Conservation (phyloP, 495 filamentous ascomycete genomes). For the Beverwykella pulmonaria region DNA sequence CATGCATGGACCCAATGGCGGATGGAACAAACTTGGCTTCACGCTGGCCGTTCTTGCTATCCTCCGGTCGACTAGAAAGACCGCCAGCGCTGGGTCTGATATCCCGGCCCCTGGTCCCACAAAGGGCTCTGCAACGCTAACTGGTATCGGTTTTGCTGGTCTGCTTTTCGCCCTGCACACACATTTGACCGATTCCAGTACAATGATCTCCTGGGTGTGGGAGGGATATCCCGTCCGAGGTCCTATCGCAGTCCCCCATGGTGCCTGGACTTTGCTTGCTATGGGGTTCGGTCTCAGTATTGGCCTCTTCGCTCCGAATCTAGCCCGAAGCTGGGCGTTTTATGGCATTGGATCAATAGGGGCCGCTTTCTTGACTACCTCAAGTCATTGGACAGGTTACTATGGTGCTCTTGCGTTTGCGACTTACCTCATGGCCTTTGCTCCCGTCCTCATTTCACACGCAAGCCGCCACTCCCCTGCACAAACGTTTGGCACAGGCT, state of each 20-base stretch:
- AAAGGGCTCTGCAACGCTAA: constrained; percentile 70
- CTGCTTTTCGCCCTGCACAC: constrained; percentile 92
- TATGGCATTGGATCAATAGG: constrained; percentile 77
- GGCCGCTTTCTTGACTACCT: constrained; percentile 77
- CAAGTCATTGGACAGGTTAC: constrained; percentile 85
- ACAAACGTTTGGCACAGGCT: constrained; percentile 80
- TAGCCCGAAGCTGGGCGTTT: constrained; percentile 77
- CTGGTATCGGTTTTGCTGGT: constrained; percentile 78
- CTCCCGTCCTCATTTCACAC: constrained; percentile 72
- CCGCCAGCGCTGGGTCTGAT: constrained; percentile 33
- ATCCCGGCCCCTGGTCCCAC: constrained; percentile 39
- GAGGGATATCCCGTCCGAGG: constrained; percentile 92
- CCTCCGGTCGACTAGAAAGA: constrained; percentile 50
- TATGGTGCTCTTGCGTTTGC: constrained; percentile 78
- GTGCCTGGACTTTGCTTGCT: constrained; percentile 75
- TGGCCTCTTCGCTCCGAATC: constrained; percentile 70
- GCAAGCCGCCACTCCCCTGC: constrained; percentile 75
- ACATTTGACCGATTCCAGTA: constrained; percentile 93
- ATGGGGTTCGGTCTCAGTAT: constrained; percentile 85
- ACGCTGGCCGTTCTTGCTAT: constrained; percentile 74
- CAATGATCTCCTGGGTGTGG: constrained; percentile 99
- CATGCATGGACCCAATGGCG: constrained; percentile 84
- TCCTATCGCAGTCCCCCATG: constrained; percentile 86
- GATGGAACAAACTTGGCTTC: constrained; percentile 86
- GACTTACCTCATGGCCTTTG: constrained; percentile 79